Base-by-base conservation (phyloP, 345 rosid species). In the Ceriops tagal region DNA sequence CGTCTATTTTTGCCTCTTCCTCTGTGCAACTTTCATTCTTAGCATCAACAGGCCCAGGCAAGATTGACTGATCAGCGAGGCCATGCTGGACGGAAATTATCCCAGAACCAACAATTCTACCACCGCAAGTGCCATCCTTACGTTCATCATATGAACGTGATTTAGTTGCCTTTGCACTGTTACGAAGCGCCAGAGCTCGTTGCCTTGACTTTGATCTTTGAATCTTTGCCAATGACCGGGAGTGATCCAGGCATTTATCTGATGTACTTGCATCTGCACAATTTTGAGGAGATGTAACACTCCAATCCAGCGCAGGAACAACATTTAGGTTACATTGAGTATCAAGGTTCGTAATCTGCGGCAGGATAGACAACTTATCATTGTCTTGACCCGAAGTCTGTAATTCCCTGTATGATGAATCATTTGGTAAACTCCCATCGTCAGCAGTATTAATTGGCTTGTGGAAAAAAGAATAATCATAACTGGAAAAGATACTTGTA, bases 151-250 rank as follows among this genome's bases (percentile, higher is more conserved):
- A 60, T 30, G 73, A 79, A 73, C 73, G 43, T 52, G 68, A 73
- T 73, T 70, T 81, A 19, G 74, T 69, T 47, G 79, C 83, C 77
- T 84, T 88, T 19, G 80, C 84, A 79, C 96, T 87, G 72, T 77
- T 84, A 8, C 91, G 96, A 78, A 77, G 73, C 80, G 83, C 83
- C 56, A 91, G 64, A 80, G 80, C 89, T 78, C 61, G 78, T 73
- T 91, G 93, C 80, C 97, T 91, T 52, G 92, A 83, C 76, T 74
- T 89, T 20, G 96, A 89, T 73, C 93, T 91, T 72, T 85, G 88
- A 77, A 88, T 72, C 69, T 77, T 92, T 35, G 82, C 86, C 74
- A 86, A 73, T 49, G 97, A 83, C 65, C 73, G 72, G 65, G 73
- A 72, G 47, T 78, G 78, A 60, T 81, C 82, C 52, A 73, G 72